Evolutionary conservation across 208 protist genomes (phyloP), one percentile per base, ranked within the genome.

Genomic region (Acanthamoeba pearcei): DNA sequence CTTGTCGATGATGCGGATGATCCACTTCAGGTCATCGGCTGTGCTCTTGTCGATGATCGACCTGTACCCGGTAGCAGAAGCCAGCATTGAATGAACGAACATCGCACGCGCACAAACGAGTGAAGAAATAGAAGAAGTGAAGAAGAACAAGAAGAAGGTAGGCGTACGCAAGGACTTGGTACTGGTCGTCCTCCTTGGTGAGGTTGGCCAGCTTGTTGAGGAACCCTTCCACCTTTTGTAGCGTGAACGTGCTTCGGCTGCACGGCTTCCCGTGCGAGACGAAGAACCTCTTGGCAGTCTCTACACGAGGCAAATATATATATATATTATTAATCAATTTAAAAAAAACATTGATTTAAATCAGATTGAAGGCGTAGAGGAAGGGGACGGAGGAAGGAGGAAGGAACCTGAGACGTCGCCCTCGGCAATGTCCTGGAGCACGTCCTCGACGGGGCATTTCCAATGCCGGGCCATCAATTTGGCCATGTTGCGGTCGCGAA

Each of bases 401-500:
- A 96, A 94, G 9, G 97, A 98, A 94, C 97, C 97, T 1, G 97
- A 96, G 22, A 98, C 96, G 95, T 98, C 97, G 83, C 98, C 98
- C 68, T 96, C 95, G 46, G 97, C 97, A 83, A 97, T 95, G 89
- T 98, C 95, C 22, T 94, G 80, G 80, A 94, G 95, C 82, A 98
- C 86, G 1, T 92, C 95, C n/a, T 97, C 96, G 24, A 96, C 96
- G 38, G 95, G 57, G 22, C 88, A 70, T 27, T 72, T 46, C 53
- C 97, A 96, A 19, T 97, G 92, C 0, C 95, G 62, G 15, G 97
- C 95, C 17, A 98, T 95, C 5, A 98, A 93, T 38, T 97, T 96
- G 38, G 98, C n/a, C 32, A 98, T 95, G 93, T 97, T 94, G 90
- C 98, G 98, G 49, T 98, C 98, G 88, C 97, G 96, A 3, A 98